A percentile compares a stretch with the other conserved stretches of the same genome.
These are phyloP conservation scores for Aeschynomene evenia DNA, from an alignment of 306 rosid genomes.

Conservation along the genomic window DNA sequence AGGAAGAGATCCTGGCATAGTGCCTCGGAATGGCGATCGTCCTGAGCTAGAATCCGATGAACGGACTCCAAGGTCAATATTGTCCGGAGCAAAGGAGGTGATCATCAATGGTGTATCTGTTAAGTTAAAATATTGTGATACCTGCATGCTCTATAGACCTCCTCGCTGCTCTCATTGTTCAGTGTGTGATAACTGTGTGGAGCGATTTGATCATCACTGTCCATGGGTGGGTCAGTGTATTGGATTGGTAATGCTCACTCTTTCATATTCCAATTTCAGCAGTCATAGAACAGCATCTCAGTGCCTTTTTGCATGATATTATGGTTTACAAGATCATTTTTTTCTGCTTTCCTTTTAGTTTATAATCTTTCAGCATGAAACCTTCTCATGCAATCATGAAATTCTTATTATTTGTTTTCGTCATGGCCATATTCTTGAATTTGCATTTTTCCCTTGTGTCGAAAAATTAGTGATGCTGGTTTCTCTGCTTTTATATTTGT, in stretches of 20 bases:
- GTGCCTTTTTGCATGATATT: neutral
- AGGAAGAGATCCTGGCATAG: conserved; percentile 83
- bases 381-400: neutral
- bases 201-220: conserved; percentile 91
- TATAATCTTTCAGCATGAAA: neutral
- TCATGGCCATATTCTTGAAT: too few species aligned
- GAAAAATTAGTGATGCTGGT: neutral
- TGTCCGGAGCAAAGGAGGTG: conserved; percentile 63
- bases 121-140: conserved; percentile 67
- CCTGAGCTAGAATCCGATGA: conserved; percentile 51
- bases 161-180: conserved; percentile 86
- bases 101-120: conserved; percentile 52
- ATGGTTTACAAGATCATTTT: neutral
- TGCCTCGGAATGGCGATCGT: conserved; percentile 65
- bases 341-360: neutral
- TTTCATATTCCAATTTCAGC: neutral
- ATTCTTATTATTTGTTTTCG: too few species aligned
- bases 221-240: conserved; percentile 95
- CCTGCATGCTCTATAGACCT: conserved; percentile 80
- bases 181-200: conserved; percentile 74
- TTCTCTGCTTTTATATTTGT: conserved; percentile 15
- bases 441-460: neutral
- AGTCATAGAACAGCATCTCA: neutral
- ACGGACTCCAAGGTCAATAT: conserved; percentile 30
- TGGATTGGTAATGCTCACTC: conserved; percentile 59